phyloP scores from a whole-genome alignment of 805 yeast genomes.

The Pichia phayaonensis region DNA sequence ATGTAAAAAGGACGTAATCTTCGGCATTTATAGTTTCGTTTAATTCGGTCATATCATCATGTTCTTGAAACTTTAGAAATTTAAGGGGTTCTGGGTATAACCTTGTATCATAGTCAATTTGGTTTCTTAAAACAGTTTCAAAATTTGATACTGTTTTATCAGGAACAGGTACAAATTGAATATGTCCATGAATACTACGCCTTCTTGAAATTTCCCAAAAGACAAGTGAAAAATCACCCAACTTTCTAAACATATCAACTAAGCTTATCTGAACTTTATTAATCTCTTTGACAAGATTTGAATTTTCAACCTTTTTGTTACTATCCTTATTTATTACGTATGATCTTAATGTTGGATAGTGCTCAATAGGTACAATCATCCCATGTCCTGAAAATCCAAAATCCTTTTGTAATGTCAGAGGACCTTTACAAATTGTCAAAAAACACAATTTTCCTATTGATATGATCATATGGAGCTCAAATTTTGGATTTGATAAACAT shows the following conservation, averaged over 20 bases:
- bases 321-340: conserved; percentile 21
- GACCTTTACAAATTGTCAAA: conserved; percentile 80
- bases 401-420: conserved; percentile 47
- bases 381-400: conserved; percentile 72
- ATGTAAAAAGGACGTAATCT: conserved; percentile 7
- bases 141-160: conserved; percentile 34
- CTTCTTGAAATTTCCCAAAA: conserved; percentile 63
- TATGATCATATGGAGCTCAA: conserved; percentile 73
- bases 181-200: conserved; percentile 65
- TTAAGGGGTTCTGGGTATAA: conserved; percentile 34
- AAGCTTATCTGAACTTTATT: conserved; percentile 39
- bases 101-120: conserved; percentile 38
- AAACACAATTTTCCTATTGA: conserved; percentile 63
- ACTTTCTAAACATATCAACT: conserved; percentile 37
- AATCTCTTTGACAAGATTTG: conserved; percentile 38
- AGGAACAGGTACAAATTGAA: conserved; percentile 66
- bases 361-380: conserved; percentile 71
- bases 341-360: conserved; percentile 38
- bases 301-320: conserved; percentile 21
- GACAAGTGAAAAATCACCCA: conserved; percentile 41
- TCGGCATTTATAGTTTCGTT: conserved; percentile 20
- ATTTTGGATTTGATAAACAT: conserved; percentile 71
- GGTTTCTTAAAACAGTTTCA: conserved; percentile 38
- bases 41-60: conserved; percentile 16
- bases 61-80: conserved; percentile 29